Evolutionary conservation across 768 basidiomycete species (phyloP).

Genomic region (Boletus tylopilopsis): DNA sequence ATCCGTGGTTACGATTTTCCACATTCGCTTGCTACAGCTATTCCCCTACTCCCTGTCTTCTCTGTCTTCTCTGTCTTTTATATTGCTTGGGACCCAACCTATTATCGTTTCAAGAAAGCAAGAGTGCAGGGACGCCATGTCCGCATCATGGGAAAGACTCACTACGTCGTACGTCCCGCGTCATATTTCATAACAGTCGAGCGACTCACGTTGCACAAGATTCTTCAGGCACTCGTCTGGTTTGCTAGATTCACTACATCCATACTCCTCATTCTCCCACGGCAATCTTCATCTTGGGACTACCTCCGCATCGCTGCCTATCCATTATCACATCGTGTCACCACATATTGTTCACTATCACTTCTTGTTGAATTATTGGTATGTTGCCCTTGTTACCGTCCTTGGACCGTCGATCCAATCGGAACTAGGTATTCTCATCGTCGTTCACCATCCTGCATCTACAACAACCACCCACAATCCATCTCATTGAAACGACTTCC

Average conservation of each 20-base stretch:
- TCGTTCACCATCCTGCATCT: conserved; percentile 58
- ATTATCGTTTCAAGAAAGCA: conserved; percentile 53
- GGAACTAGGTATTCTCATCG: conserved; percentile 43
- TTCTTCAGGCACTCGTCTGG: conserved; percentile 60
- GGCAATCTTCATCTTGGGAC: conserved; percentile 40
- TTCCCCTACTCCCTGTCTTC: conserved; percentile 47
- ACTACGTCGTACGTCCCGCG: conserved; percentile 53
- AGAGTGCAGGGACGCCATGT: conserved; percentile 70
- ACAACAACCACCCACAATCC: conserved; percentile 66
- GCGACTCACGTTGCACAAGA: conserved; percentile 35
- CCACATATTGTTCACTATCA: conserved; percentile 45
- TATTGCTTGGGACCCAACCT: conserved; percentile 87
- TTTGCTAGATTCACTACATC: conserved; percentile 50
- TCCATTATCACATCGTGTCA: conserved; percentile 34
- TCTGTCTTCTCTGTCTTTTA: conserved; percentile 64
- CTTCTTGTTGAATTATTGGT: conserved; percentile 56
- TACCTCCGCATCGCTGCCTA: conserved; percentile 34
- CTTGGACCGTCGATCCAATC: not conserved
- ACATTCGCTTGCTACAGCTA: conserved; percentile 15
- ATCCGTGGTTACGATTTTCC: conserved; percentile 22
- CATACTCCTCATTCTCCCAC: conserved; percentile 39
- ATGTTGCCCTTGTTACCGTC: conserved; percentile 22
- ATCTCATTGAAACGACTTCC: conserved; percentile 56
- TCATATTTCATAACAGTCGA: not conserved
- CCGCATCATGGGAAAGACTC: conserved; percentile 57